A percentile compares a stretch with the other conserved stretches of the same genome.
Evolutionary conservation across 2,329 filamentous ascomycete species (phyloP).

Genomic region (Blumeriella jaapii): DNA sequence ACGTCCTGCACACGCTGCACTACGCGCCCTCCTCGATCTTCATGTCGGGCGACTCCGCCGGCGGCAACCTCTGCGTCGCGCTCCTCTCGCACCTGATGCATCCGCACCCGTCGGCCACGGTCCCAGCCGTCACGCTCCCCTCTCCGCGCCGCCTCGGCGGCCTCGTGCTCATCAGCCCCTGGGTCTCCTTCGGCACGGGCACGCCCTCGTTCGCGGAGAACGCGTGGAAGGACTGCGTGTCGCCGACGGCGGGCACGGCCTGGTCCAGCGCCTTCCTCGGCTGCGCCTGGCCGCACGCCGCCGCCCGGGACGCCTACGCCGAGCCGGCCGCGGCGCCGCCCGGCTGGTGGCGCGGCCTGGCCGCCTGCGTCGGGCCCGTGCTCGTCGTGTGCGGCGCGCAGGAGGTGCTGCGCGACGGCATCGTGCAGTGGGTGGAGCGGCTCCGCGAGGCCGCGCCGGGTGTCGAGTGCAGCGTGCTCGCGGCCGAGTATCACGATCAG

Average conservation of each 20-base stretch:
- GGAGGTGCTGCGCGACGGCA: conserved; percentile 37
- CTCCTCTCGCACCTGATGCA: conserved; percentile 41
- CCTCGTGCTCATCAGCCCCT: conserved; percentile 46
- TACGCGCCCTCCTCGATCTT: conserved; percentile 29
- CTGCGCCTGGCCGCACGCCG: conserved; percentile 12
- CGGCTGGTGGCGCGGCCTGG: conserved; percentile 43
- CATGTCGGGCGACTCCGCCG: conserved; percentile 41
- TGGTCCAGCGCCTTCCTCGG: conserved; percentile 40
- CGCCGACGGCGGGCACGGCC: conserved; percentile 28
- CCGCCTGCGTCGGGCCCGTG: conserved; percentile 35
- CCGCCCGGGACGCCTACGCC: conserved; percentile 37
- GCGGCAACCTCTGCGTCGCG: conserved; percentile 35
- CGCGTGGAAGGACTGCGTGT: conserved; percentile 39
- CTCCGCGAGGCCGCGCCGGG: neutral
- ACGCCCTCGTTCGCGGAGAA: conserved; percentile 34
- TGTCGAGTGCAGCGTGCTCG: neutral
- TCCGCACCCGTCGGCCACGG: conserved; percentile 46
- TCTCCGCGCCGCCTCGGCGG: conserved; percentile 33
- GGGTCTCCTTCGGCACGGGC: conserved; percentile 39
- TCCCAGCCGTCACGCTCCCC: conserved; percentile 29
- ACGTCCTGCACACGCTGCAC: conserved; percentile 29
- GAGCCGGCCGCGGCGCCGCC: conserved; percentile 37
- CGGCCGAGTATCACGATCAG: conserved; percentile 22
- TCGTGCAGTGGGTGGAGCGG: conserved; percentile 37
- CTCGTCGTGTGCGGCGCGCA: conserved; percentile 31